These are phyloP conservation scores for Penicillium expansum DNA, from an alignment of 2,329 filamentous ascomycete genomes.

Conservation along the genomic window DNA sequence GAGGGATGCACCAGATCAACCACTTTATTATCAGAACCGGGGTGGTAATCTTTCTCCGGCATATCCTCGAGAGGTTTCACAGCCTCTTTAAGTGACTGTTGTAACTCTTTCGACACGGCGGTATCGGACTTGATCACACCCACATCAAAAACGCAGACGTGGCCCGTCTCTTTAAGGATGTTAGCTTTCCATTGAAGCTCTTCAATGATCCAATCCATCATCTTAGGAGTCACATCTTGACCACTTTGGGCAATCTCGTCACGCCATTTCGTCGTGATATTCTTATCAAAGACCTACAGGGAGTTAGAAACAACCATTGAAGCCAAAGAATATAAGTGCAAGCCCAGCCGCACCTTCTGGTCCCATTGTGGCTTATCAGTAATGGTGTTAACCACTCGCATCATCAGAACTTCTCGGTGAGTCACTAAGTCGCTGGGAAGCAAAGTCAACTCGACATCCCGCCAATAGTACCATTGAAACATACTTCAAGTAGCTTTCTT, in stretches of 20 bases:
- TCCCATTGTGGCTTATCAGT: slow-evolving; percentile 47
- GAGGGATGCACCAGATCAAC: slow-evolving; percentile 67
- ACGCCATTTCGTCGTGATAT: slow-evolving; percentile 37
- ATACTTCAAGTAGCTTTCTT: neutral
- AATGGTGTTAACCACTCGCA: slow-evolving; percentile 42
- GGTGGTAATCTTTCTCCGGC: slow-evolving; percentile 64
- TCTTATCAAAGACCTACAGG: slow-evolving; percentile 34
- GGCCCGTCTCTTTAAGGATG: slow-evolving; percentile 38
- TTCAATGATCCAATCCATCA: slow-evolving; percentile 44
- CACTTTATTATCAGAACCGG: slow-evolving; percentile 56
- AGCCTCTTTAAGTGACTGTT: slow-evolving; percentile 45
- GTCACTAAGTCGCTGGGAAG: neutral
- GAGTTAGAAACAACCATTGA: neutral
- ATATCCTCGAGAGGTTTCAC: slow-evolving; percentile 54
- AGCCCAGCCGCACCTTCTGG: slow-evolving; percentile 31
- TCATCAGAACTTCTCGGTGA: slow-evolving; percentile 40
- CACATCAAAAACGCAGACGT: slow-evolving; percentile 47
- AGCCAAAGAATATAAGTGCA: neutral
- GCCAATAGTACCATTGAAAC: neutral
- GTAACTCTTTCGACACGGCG: slow-evolving; percentile 42
- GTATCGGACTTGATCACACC: slow-evolving; percentile 56
- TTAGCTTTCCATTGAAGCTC: slow-evolving; percentile 53
- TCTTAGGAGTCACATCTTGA: slow-evolving; percentile 31
- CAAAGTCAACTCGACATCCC: neutral
- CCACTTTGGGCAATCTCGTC: slow-evolving; percentile 25